A percentile compares a stretch with the other conserved stretches of the same genome.
Conservation (phyloP, 2,329 filamentous ascomycete species). For the Phyllosticta citrichinensis region DNA sequence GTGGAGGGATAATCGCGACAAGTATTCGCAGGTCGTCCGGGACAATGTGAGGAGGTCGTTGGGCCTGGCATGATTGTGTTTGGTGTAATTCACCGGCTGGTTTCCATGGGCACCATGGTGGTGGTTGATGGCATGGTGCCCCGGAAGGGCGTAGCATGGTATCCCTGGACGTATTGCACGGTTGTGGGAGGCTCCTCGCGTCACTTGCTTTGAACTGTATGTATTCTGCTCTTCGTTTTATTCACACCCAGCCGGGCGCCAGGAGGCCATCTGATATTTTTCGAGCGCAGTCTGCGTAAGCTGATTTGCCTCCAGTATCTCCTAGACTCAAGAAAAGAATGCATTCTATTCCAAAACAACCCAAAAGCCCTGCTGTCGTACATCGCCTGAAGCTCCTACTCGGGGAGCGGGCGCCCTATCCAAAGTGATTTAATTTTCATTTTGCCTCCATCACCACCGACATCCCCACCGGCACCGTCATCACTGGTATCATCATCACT, state of each 20-base stretch:
- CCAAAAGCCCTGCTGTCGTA: no score
- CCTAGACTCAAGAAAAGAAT: neutral
- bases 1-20: conserved; percentile 68
- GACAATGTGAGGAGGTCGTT: conserved; percentile 36
- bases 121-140: neutral
- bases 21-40: conserved; percentile 70
- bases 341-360: no score
- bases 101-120: neutral
- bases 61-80: conserved; percentile 16
- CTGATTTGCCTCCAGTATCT: neutral
- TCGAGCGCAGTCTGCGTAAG: neutral
- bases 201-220: neutral
- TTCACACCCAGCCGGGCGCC: neutral
- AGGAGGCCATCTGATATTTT: neutral
- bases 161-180: neutral
- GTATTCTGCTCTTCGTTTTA: neutral
- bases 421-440: no score
- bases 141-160: no score
- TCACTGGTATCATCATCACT: no score
- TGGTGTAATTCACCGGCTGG: neutral
- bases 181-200: neutral
- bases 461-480: no score
- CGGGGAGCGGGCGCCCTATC: no score
- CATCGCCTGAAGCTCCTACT: no score
- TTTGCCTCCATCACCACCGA: no score